Evolutionary conservation across 345 rosid genomes (phyloP).

Genomic region (Crucihimalaya himalaica): DNA sequence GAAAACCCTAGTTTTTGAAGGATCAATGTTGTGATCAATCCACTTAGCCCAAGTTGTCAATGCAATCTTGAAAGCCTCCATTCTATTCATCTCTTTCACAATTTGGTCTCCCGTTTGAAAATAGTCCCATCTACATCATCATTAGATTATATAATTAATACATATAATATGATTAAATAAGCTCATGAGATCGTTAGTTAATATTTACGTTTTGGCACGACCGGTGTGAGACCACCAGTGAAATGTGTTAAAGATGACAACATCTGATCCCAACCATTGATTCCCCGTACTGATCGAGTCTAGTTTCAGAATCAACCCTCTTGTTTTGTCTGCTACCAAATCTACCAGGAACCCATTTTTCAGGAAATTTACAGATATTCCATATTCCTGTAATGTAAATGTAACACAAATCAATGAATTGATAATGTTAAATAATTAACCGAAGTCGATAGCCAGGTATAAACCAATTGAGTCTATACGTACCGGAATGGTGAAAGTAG

Average conservation of each 20-base stretch:
- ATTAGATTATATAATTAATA: background rate
- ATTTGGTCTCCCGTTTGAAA: slow-evolving; percentile 51
- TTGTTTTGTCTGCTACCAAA: slow-evolving; percentile 41
- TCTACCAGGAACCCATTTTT: slow-evolving; percentile 64
- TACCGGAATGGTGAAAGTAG: slow-evolving; percentile 41
- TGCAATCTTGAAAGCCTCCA: slow-evolving; percentile 62
- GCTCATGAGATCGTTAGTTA: background rate
- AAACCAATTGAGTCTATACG: slow-evolving; percentile 13
- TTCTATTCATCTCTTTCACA: slow-evolving; percentile 57
- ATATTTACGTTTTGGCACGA: slow-evolving; percentile 36
- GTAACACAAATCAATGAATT: background rate
- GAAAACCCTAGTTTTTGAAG: slow-evolving; percentile 49
- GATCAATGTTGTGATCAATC: slow-evolving; percentile 59
- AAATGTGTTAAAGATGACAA: slow-evolving; percentile 65
- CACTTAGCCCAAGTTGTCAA: slow-evolving; percentile 70
- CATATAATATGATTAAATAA: background rate
- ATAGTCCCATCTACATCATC: slow-evolving; percentile 62
- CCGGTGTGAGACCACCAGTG: slow-evolving; percentile 75
- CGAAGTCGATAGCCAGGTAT: background rate
- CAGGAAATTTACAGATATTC: slow-evolving; percentile 42
- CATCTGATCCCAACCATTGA: slow-evolving; percentile 54
- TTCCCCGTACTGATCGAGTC: slow-evolving; percentile 53
- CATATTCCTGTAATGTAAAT: slow-evolving; percentile 47
- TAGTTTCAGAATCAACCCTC: slow-evolving; percentile 55
- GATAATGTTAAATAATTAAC: background rate